Evolutionary conservation across 129 eudicot species (phyloP).

Genomic region (Lonicera japonica): DNA sequence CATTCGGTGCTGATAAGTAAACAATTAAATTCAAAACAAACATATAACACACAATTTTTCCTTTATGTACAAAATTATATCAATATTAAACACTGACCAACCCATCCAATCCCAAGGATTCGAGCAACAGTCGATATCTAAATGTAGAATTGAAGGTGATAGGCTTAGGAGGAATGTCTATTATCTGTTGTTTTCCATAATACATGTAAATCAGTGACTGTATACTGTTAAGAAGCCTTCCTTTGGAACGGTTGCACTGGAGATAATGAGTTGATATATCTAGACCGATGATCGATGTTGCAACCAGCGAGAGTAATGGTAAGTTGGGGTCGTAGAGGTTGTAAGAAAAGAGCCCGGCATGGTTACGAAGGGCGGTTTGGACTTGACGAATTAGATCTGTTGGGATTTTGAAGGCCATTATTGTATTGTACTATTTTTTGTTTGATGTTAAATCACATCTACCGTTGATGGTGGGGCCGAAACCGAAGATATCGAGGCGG

Average conservation of each 20-base stretch:
- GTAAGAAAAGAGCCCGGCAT: conserved; percentile 49
- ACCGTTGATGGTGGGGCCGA: too few species aligned
- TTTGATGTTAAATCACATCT: too few species aligned
- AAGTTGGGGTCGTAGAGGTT: conserved; percentile 39
- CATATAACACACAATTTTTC: not conserved
- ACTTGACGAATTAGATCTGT: conserved; percentile 47
- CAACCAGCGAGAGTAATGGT: conserved; percentile 41
- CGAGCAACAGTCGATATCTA: conserved; percentile 53
- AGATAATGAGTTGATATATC: conserved; percentile 31
- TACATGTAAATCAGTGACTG: conserved; percentile 62
- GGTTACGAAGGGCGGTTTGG: conserved; percentile 42
- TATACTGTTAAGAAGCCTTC: conserved; percentile 54
- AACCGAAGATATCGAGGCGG: conserved; percentile 47
- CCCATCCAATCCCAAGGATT: conserved; percentile 53
- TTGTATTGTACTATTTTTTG: too few species aligned
- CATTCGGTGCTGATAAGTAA: too few species aligned
- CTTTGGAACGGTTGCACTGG: conserved; percentile 51
- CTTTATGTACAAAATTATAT: not conserved
- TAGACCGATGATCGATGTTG: conserved; percentile 33
- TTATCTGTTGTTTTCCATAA: conserved; percentile 44
- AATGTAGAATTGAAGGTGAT: conserved; percentile 45
- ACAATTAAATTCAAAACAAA: too few species aligned
- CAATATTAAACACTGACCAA: conserved; percentile 25
- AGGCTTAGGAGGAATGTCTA: conserved; percentile 41
- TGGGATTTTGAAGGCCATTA: conserved; percentile 36